Percentiles rank a stretch among this genome's conserved stretches.
Conservation (phyloP, 2,329 filamentous ascomycete genomes). For the Fusarium devonianum region DNA sequence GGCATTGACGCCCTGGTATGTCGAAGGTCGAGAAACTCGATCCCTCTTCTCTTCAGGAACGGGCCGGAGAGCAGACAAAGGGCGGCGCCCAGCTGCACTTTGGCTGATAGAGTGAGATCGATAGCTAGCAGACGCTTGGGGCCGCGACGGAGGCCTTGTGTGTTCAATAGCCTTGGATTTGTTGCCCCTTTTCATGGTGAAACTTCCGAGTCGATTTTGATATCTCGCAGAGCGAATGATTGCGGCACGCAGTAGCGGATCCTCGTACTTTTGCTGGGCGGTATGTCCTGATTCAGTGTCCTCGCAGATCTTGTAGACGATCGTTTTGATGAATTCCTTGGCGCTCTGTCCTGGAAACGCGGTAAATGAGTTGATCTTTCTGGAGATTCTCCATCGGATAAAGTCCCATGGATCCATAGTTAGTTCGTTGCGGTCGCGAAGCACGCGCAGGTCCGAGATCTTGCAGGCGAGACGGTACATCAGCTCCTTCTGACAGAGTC, state of each 20-base stretch:
- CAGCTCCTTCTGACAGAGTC: slow-evolving; percentile 46
- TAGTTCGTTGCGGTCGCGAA: slow-evolving; percentile 39
- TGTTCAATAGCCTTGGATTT: neutral
- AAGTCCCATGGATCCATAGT: slow-evolving; percentile 50
- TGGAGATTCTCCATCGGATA: slow-evolving; percentile 46
- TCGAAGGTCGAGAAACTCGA: slow-evolving; percentile 7
- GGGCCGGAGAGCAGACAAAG: neutral
- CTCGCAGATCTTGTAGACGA: slow-evolving; percentile 22
- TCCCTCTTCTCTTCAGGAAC: slow-evolving; percentile 11
- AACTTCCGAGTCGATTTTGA: slow-evolving; percentile 33
- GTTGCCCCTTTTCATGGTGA: slow-evolving; percentile 15
- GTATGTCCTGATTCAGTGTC: neutral
- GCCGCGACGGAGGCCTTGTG: neutral
- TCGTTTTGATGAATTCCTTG: neutral
- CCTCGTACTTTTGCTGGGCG: slow-evolving; percentile 29
- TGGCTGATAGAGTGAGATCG: neutral
- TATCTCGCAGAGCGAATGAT: slow-evolving; percentile 41
- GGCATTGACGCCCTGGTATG: slow-evolving; percentile 41
- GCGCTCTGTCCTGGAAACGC: slow-evolving; percentile 9
- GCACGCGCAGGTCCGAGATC: slow-evolving; percentile 42
- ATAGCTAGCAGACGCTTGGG: neutral
- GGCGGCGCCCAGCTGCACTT: neutral
- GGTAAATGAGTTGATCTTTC: slow-evolving; percentile 14
- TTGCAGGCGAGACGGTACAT: slow-evolving; percentile 49
- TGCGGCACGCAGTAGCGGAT: slow-evolving; percentile 41